A percentile compares a stretch with the other conserved stretches of the same genome.
phyloP scores from a whole-genome alignment of 441 rosid species.

The Euphorbia schlechtendalii region DNA sequence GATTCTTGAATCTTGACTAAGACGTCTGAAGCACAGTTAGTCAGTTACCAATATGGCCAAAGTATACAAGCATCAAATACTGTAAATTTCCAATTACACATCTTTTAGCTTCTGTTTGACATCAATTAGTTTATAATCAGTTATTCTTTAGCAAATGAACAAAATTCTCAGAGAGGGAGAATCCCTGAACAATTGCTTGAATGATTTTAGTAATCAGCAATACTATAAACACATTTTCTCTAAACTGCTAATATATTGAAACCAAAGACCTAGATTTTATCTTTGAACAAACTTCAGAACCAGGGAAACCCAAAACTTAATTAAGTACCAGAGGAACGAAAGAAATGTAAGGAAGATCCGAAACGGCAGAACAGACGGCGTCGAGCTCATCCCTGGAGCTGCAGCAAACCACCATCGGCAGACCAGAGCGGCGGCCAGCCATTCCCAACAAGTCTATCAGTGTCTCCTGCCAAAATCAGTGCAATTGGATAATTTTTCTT shows the following conservation, averaged over 20 bases:
- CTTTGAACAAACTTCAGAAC: not conserved
- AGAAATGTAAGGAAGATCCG: constrained; percentile 63
- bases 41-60: not conserved
- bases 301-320: not conserved
- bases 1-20: not conserved
- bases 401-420: constrained; percentile 77
- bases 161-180: not conserved
- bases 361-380: constrained; percentile 63
- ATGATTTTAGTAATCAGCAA: not conserved
- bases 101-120: too few relatives aligned
- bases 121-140: not conserved
- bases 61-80: not conserved
- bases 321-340: constrained; percentile 48
- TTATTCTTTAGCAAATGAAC: not conserved
- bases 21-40: not conserved
- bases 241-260: not conserved
- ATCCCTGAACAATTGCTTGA: not conserved
- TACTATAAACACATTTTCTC: not conserved
- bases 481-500: too few relatives aligned
- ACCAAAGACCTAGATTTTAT: not conserved
- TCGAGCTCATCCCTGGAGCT: constrained; percentile 87
- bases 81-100: not conserved
- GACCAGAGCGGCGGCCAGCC: constrained; percentile 54
- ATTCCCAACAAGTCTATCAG: constrained; percentile 60
- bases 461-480: constrained; percentile 44